Percentiles rank a stretch among this genome's conserved stretches.
These are phyloP conservation scores for Oehlia diaphana DNA, from an alignment of 192 early-diverging fungal genomes.

Conservation along the genomic window DNA sequence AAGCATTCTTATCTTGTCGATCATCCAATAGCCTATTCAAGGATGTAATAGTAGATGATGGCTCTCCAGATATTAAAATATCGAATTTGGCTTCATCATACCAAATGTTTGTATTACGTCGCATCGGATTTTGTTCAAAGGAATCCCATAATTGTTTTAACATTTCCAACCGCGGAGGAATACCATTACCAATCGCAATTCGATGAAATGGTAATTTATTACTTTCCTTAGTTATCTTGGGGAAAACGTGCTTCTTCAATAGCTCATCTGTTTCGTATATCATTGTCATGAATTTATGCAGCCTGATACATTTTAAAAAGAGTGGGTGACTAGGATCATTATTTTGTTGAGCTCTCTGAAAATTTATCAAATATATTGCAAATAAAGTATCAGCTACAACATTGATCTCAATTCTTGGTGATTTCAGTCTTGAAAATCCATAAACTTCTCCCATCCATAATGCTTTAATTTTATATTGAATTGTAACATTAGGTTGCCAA, in stretches of 20 bases:
- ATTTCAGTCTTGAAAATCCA: conserved; percentile 35
- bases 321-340: conserved; percentile 47
- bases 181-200: neutral
- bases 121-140: conserved; percentile 25
- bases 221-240: conserved; percentile 4
- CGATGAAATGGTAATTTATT: conserved; percentile 6
- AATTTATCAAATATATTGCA: conserved; percentile 44
- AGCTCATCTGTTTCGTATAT: conserved; percentile 51
- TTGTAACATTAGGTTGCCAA: conserved; percentile 74
- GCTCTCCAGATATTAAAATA: conserved; percentile 35
- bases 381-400: conserved; percentile 49
- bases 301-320: conserved; percentile 51
- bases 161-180: neutral
- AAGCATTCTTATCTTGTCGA: neutral
- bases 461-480: conserved; percentile 71
- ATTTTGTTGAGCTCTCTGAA: conserved; percentile 45
- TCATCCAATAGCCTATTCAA: neutral
- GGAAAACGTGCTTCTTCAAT: conserved; percentile 41
- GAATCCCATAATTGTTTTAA: conserved; percentile 35
- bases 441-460: conserved; percentile 29
- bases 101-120: conserved; percentile 44
- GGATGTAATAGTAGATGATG: conserved; percentile 33
- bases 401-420: conserved; percentile 51
- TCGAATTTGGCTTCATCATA: conserved; percentile 51
- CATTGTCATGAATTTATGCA: conserved; percentile 46